Evolutionary conservation across 2,329 filamentous ascomycete genomes (phyloP).

Genomic region (Mollisiaceae sp.): DNA sequence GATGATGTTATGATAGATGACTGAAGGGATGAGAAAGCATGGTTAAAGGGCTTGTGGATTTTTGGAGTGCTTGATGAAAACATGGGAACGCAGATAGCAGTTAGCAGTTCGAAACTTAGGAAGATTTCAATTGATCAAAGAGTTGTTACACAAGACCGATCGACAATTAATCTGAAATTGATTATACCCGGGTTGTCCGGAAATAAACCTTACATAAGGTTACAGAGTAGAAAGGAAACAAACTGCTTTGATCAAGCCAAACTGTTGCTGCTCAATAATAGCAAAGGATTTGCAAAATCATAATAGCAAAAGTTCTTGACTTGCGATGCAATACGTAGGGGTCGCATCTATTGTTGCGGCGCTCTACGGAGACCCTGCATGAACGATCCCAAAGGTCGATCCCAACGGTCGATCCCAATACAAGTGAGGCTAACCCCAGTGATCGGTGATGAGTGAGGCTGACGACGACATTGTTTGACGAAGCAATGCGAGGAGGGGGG

Average conservation of each 20-base stretch:
- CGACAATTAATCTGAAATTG: no score
- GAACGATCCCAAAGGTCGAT: not conserved
- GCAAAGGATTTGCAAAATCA: not conserved
- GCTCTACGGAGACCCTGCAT: slow-evolving; percentile 1
- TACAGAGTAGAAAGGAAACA: no score
- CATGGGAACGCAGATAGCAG: not conserved
- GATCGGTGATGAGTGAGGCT: slow-evolving; percentile 4
- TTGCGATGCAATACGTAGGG: not conserved
- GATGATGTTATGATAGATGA: not conserved
- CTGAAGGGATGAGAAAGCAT: not conserved
- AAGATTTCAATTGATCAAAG: no score
- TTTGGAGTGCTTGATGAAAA: not conserved
- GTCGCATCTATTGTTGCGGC: not conserved
- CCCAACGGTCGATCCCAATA: no score
- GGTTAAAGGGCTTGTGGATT: not conserved
- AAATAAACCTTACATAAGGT: no score
- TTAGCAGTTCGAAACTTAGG: no score
- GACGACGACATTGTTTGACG: not conserved
- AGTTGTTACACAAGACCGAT: no score
- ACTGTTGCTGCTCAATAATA: not conserved
- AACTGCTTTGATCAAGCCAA: no score
- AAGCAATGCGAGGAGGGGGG: not conserved
- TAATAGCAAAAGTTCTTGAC: not conserved
- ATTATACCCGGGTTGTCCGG: no score
- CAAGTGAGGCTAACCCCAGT: slow-evolving; percentile 5